phyloP scores from a whole-genome alignment of 2,329 filamentous ascomycete genomes.

The Epichloe baconii region DNA sequence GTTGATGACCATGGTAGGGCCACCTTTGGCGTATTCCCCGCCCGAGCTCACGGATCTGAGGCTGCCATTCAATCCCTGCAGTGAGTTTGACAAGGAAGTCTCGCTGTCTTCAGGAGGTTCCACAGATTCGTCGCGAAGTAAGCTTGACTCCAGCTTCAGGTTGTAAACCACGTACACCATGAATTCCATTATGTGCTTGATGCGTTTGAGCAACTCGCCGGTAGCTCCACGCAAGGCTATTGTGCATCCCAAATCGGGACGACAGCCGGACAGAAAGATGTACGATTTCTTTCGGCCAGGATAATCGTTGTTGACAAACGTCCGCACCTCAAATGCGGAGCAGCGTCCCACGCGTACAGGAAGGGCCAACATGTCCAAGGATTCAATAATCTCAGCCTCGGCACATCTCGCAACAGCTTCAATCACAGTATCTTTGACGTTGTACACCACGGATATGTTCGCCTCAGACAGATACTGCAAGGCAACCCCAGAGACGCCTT shows the following conservation, averaged over 20 bases:
- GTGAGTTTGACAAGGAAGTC: conserved; percentile 24
- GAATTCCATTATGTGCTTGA: conserved; percentile 93
- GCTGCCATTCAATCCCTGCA: conserved; percentile 28
- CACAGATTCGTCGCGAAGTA: conserved; percentile 87
- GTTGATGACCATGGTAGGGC: conserved; percentile 19
- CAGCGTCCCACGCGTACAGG: conserved; percentile 64
- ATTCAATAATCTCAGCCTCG: conserved; percentile 84
- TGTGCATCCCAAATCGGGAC: conserved; percentile 82
- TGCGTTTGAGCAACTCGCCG: conserved; percentile 54
- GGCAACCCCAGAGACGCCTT: conserved; percentile 82
- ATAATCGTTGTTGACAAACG: conserved; percentile 69
- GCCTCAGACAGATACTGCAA: conserved; percentile 78
- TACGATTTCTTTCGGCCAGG: conserved; percentile 80
- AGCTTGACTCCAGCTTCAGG: conserved; percentile 83
- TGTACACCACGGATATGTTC: conserved; percentile 86
- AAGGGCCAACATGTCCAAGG: conserved; percentile 78
- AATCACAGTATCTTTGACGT: conserved; percentile 91
- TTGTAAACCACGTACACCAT: conserved; percentile 99
- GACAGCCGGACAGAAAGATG: conserved; percentile 85
- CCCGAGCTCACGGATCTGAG: conserved; percentile 20
- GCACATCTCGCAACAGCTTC: conserved; percentile 89
- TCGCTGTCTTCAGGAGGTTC: conserved; percentile 57
- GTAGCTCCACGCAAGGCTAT: conserved; percentile 80
- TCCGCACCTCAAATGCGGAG: conserved; percentile 86
- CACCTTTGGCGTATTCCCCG: conserved; percentile 18